Conservation (phyloP, 495 filamentous ascomycete genomes). For the Tuber melanosporum region DNA sequence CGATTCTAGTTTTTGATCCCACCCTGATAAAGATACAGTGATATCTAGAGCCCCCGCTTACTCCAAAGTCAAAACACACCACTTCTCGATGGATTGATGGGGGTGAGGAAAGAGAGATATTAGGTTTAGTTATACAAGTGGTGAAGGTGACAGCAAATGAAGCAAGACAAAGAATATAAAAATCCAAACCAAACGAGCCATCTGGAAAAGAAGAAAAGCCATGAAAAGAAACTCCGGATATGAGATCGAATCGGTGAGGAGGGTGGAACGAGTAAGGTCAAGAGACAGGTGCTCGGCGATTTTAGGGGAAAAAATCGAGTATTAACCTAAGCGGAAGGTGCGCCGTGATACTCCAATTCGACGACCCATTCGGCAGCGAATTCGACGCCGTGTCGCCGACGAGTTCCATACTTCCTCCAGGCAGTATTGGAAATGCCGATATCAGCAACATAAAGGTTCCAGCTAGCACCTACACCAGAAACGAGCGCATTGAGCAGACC, state of each 20-base stretch:
- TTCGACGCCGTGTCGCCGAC: conserved; percentile 69
- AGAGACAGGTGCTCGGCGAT: background rate
- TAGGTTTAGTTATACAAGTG: background rate
- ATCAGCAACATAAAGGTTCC: conserved; percentile 76
- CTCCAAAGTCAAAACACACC: background rate
- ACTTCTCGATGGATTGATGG: background rate
- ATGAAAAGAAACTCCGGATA: background rate
- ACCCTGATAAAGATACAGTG: conserved; percentile 2
- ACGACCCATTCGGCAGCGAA: conserved; percentile 83
- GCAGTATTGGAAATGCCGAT: conserved; percentile 73
- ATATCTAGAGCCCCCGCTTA: background rate
- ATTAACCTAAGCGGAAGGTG: background rate
- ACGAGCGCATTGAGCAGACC: conserved; percentile 68
- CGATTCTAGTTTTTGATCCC: background rate
- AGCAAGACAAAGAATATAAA: background rate
- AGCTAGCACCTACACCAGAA: conserved; percentile 54
- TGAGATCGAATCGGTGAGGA: background rate
- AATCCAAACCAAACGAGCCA: background rate
- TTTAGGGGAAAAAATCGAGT: background rate
- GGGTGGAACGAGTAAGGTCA: background rate
- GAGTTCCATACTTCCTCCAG: conserved; percentile 80
- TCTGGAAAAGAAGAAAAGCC: background rate
- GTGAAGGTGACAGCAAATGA: background rate
- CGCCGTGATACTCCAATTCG: conserved; percentile 51
- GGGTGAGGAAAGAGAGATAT: background rate